Percentiles rank a stretch among this genome's conserved stretches.
phyloP scores from a whole-genome alignment of 192 early-diverging fungal species.

The Coemansia sp. region DNA sequence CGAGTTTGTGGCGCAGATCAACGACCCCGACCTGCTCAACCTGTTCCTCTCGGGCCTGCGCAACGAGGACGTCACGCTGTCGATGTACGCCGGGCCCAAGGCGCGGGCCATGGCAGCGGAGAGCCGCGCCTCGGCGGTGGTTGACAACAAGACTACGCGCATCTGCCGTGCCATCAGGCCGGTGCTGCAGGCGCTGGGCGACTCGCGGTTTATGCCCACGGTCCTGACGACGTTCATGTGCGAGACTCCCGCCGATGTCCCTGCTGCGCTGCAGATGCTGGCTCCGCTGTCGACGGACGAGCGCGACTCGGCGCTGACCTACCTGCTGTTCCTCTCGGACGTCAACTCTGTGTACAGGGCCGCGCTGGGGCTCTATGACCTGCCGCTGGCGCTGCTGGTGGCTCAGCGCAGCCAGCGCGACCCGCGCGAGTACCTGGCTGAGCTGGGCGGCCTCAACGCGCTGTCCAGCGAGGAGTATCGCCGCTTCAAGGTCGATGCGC shows the following conservation, averaged over 20 bases:
- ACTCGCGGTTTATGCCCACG: constrained; percentile 68
- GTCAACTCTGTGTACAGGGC: constrained; percentile 88
- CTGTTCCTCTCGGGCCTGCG: constrained; percentile 84
- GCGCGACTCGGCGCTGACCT: constrained; percentile 87
- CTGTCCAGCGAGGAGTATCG: constrained; percentile 76
- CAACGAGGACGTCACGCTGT: constrained; percentile 81
- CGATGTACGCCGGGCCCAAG: constrained; percentile 71
- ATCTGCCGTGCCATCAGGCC: constrained; percentile 72
- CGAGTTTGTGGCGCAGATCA: constrained; percentile 76
- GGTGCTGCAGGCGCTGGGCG: constrained; percentile 59
- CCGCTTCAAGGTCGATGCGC: constrained; percentile 85
- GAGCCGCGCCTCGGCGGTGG: not conserved
- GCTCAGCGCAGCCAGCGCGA: constrained; percentile 98
- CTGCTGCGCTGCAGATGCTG: constrained; percentile 75
- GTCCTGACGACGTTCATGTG: constrained; percentile 87
- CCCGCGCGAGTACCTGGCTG: constrained; percentile 93
- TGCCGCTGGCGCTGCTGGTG: constrained; percentile 89
- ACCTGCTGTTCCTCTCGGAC: constrained; percentile 90
- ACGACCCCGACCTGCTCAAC: constrained; percentile 87
- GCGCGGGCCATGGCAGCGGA: not conserved
- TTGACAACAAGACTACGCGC: constrained; percentile 66
- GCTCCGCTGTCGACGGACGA: constrained; percentile 46
- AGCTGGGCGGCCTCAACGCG: constrained; percentile 78
- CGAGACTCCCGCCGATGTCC: constrained; percentile 78
- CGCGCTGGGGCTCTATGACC: constrained; percentile 94